Evolutionary conservation across 805 yeast species (phyloP).

Genomic region (Torulaspora indica): DNA sequence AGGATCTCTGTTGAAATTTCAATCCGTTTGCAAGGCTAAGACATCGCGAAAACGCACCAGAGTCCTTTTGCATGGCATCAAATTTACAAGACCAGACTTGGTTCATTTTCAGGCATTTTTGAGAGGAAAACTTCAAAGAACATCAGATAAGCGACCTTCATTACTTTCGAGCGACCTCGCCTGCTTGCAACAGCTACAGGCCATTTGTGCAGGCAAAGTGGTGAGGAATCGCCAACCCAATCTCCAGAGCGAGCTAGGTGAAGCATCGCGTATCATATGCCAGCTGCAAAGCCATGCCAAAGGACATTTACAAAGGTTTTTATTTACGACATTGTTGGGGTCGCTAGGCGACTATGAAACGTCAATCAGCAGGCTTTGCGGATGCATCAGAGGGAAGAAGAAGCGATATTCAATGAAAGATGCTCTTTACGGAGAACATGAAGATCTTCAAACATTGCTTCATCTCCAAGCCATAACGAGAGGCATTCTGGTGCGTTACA

Average conservation of each 20-base stretch:
- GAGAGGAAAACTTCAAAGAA: background rate
- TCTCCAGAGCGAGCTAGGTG: background rate
- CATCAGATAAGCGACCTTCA: background rate
- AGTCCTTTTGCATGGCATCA: background rate
- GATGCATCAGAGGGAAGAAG: constrained; percentile 13
- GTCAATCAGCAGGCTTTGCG: constrained; percentile 12
- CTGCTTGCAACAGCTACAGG: background rate
- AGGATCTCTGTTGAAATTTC: constrained; percentile 19
- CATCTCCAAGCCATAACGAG: constrained; percentile 54
- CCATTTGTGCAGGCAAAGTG: background rate
- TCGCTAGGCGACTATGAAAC: constrained; percentile 29
- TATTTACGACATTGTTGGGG: background rate
- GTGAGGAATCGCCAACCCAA: background rate
- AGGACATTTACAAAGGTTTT: constrained; percentile 1
- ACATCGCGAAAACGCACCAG: background rate
- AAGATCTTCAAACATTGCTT: constrained; percentile 4
- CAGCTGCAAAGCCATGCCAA: constrained; percentile 4
- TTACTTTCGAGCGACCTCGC: background rate
- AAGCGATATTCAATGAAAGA: constrained; percentile 3
- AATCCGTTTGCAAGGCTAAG: constrained; percentile 18
- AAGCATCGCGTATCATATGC: background rate
- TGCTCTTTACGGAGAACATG: background rate
- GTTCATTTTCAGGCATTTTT: background rate
- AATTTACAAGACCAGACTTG: background rate
- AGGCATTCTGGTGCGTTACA: constrained; percentile 59